These are phyloP conservation scores for Aspergillus uvarum DNA, from an alignment of 2,329 filamentous ascomycete species.

Conservation along the genomic window DNA sequence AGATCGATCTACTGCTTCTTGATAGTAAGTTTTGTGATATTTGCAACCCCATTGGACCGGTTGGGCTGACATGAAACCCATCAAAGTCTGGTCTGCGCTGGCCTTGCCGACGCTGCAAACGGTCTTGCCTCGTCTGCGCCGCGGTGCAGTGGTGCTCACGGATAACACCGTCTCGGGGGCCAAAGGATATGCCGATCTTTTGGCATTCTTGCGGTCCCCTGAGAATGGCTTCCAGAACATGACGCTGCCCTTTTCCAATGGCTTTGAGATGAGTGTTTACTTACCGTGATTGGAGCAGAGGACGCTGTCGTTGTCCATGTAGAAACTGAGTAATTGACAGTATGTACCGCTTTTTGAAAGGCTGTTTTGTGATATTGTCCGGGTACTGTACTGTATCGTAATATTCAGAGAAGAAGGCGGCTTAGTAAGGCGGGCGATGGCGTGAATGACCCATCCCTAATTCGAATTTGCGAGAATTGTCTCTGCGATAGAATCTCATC, in stretches of 20 bases:
- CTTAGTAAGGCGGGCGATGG: too few relatives aligned
- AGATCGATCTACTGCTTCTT: constrained; percentile 60
- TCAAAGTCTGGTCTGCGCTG: constrained; percentile 41
- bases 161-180: constrained; percentile 39
- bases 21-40: constrained; percentile 53
- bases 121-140: constrained; percentile 34
- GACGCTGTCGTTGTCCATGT: too few relatives aligned
- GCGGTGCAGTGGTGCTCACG: constrained; percentile 39
- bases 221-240: constrained; percentile 52
- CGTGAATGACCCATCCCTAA: too few relatives aligned
- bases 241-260: constrained; percentile 51
- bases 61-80: background rate
- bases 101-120: constrained; percentile 41
- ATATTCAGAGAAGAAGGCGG: too few relatives aligned
- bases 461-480: too few relatives aligned
- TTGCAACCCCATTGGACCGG: too few relatives aligned
- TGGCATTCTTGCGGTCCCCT: constrained; percentile 47
- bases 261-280: constrained; percentile 49
- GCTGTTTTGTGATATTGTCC: too few relatives aligned
- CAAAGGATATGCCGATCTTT: constrained; percentile 45
- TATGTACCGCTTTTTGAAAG: too few relatives aligned
- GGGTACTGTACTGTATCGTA: too few relatives aligned
- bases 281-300: constrained; percentile 10
- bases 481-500: too few relatives aligned
- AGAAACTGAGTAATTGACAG: too few relatives aligned